phyloP scores from a whole-genome alignment of 2,329 filamentous ascomycete genomes.

The Elsinoe arachidis region DNA sequence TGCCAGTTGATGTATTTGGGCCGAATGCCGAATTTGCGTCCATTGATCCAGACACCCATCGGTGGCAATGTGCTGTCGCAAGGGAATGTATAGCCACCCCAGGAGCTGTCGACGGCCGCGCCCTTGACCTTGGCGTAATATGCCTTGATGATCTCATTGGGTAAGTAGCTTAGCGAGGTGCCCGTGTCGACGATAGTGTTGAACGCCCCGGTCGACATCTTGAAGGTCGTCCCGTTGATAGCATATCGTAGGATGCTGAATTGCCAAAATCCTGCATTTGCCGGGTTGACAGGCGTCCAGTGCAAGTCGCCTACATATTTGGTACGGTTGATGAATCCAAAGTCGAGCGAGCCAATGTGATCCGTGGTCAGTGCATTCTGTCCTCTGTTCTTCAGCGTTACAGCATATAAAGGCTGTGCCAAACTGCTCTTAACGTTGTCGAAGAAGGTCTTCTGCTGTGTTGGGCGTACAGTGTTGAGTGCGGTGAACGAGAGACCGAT shows the following conservation, averaged over 20 bases:
- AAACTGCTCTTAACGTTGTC: slow-evolving; percentile 48
- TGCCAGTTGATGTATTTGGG: slow-evolving; percentile 9
- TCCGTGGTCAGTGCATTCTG: slow-evolving; percentile 28
- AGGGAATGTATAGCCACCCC: slow-evolving; percentile 12
- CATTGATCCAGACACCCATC: slow-evolving; percentile 4
- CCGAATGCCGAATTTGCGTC: slow-evolving; percentile 24
- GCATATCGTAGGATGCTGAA: slow-evolving; percentile 17
- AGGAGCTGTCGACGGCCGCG: slow-evolving; percentile 18
- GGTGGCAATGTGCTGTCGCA: slow-evolving; percentile 1
- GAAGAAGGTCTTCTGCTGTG: slow-evolving; percentile 48
- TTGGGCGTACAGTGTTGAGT: slow-evolving; percentile 49
- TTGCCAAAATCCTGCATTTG: slow-evolving; percentile 17
- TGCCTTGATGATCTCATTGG: slow-evolving; percentile 23
- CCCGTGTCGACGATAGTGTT: slow-evolving; percentile 36
- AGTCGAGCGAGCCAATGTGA: slow-evolving; percentile 26
- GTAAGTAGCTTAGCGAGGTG: slow-evolving; percentile 33
- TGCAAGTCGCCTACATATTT: slow-evolving; percentile 13
- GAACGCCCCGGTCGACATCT: slow-evolving; percentile 19
- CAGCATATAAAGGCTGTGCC: slow-evolving; percentile 48
- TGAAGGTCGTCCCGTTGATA: slow-evolving; percentile 33
- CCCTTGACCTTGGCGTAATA: slow-evolving; percentile 18
- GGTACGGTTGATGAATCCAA: slow-evolving; percentile 11
- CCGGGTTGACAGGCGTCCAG: background rate
- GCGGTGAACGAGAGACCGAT: slow-evolving; percentile 52
- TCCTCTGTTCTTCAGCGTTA: slow-evolving; percentile 45